These are phyloP conservation scores for Pythium rhizo-oryzae DNA, from an alignment of 352 stramenopile genomes.

Conservation along the genomic window DNA sequence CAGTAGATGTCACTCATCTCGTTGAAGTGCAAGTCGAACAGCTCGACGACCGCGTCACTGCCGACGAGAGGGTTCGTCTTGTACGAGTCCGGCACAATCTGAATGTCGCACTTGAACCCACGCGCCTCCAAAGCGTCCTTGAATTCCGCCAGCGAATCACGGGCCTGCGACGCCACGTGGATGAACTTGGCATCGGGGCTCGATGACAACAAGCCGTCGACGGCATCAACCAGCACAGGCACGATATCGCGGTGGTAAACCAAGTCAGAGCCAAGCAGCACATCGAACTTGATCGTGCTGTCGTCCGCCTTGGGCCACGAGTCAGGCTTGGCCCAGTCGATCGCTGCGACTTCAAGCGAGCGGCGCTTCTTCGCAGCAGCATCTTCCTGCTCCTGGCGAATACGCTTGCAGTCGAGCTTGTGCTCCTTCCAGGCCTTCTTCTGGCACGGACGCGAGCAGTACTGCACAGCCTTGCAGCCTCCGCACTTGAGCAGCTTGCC, in stretches of 20 bases:
- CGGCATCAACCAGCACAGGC: slow-evolving; percentile 72
- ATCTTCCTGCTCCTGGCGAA: slow-evolving; percentile 44
- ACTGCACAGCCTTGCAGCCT: slow-evolving; percentile 69
- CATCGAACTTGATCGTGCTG: slow-evolving; percentile 50
- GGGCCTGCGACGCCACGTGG: slow-evolving; percentile 78
- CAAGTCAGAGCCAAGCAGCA: slow-evolving; percentile 84
- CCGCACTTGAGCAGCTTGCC: slow-evolving; percentile 87
- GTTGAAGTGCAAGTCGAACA: slow-evolving; percentile 90
- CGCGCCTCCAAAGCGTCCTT: slow-evolving; percentile 74
- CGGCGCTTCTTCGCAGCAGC: slow-evolving; percentile 16
- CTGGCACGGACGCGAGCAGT: slow-evolving; percentile 86
- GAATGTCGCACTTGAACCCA: slow-evolving; percentile 61
- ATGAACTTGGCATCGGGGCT: slow-evolving; percentile 60
- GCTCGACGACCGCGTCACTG: slow-evolving; percentile 58
- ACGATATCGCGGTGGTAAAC: slow-evolving; percentile 89
- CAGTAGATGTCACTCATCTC: slow-evolving; percentile 91
- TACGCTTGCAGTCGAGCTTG: slow-evolving; percentile 79
- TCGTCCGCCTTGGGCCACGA: slow-evolving; percentile 55
- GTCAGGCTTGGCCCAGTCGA: slow-evolving; percentile 81
- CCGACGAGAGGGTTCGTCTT: slow-evolving; percentile 85
- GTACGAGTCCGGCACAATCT: slow-evolving; percentile 79
- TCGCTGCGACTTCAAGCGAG: slow-evolving; percentile 64
- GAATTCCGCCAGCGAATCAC: slow-evolving; percentile 83
- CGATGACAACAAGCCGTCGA: slow-evolving; percentile 62
- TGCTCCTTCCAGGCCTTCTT: slow-evolving; percentile 88